Base-by-base conservation (phyloP, 176 grass and related monocot species). In the Calamus simplicifolius region DNA sequence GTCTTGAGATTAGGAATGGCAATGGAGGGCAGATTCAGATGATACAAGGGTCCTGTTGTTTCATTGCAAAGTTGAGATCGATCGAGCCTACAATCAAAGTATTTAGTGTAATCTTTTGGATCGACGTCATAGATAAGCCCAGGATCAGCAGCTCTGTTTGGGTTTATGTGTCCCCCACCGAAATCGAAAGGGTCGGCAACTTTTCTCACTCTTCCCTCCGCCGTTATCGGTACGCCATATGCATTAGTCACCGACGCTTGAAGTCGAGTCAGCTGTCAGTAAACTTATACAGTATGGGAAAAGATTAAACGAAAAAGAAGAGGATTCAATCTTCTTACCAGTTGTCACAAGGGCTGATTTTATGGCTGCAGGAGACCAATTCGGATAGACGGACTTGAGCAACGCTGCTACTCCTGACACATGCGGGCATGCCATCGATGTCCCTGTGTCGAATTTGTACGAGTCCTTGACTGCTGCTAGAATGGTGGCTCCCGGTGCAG, bases 401-500 rank as follows among this genome's bases (percentile, higher is more conserved):
- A 86, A 25, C 18, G 79, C 88, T 6, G 81, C 30, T 6, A 77
- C 48, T 57, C 82, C 79, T 0, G 82, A 73, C 5, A 83, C 75
- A 80, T 91, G 88, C 8, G 88, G 88, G 72, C 75, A 83, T 16
- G 88, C 57, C 64, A 77, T 73, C 2, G 79, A 91, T 14, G 88
- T 86, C 19, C 88, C 73, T 1, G 79, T 80, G 1, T 4, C 0
- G 1, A 91, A 69, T 8, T 1, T 3, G 51, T 83, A 91, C 5
- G 2, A 4, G 1, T 61, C 25, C 17, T 25, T 52, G 2, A 23
- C 0, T 5, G 83, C 88, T 56, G 69, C 88, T 50, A 91, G 28
- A 19, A 83, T 91, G 62, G 28, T 71, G 13, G 71, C 64, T 25
- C 88, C 88, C 0, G 83, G 88, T 68, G 79, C 83, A 59, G 79